phyloP scores from a whole-genome alignment of 805 yeast species.

The Saturnispora besseyi region DNA sequence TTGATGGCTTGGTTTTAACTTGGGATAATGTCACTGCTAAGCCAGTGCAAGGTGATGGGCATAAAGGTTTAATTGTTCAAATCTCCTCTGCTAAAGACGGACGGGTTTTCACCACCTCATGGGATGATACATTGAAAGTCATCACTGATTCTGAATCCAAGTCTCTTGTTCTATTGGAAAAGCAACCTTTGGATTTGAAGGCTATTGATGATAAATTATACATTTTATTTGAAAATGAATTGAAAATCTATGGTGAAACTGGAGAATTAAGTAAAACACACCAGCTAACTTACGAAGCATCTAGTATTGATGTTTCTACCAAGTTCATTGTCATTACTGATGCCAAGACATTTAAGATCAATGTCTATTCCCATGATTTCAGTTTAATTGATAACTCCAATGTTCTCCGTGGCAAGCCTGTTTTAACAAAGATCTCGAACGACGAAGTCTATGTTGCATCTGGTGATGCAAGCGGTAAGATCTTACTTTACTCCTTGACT shows the following conservation, averaged over 20 bases:
- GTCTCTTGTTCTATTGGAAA: conserved; percentile 28
- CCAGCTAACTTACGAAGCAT: conserved; percentile 31
- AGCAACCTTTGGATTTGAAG: conserved; percentile 43
- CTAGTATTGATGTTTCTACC: conserved; percentile 38
- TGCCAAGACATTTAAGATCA: conserved; percentile 31
- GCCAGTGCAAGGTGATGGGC: conserved; percentile 34
- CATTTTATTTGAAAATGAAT: conserved; percentile 37
- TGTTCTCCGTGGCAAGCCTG: conserved; percentile 51
- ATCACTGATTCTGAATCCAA: conserved; percentile 18
- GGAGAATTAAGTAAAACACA: conserved; percentile 26
- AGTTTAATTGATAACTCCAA: conserved; percentile 23
- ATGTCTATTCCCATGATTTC: conserved; percentile 29
- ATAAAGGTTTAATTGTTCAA: conserved; percentile 57
- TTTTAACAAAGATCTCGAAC: conserved; percentile 61
- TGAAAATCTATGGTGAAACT: conserved; percentile 26
- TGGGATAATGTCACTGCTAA: conserved; percentile 43
- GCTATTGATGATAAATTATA: conserved; percentile 25
- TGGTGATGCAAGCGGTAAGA: conserved; percentile 84
- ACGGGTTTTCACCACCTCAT: conserved; percentile 35
- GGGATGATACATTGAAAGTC: conserved; percentile 74
- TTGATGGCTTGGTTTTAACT: conserved; percentile 63
- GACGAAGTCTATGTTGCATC: conserved; percentile 62
- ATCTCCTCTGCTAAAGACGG: conserved; percentile 26
- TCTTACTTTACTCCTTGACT: conserved; percentile 52
- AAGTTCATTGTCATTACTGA: conserved; percentile 43